Conservation (phyloP, 164 flowering plant genomes). For the Stephania japonica region DNA sequence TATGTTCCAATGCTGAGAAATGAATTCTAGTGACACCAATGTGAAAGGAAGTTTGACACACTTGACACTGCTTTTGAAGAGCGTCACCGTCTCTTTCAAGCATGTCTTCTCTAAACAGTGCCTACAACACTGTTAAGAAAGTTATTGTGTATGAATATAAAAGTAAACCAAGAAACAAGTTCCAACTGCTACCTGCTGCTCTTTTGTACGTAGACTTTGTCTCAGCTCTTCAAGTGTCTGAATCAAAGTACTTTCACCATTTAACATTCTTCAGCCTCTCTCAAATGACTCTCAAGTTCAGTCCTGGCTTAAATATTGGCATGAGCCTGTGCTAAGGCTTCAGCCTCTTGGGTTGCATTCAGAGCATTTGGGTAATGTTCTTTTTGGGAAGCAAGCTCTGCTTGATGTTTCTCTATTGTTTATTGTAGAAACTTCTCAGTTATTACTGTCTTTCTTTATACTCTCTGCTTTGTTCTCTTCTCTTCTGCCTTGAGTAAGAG, state of each 20-base stretch:
- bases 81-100: slow-evolving; percentile 84
- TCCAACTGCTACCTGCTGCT: slow-evolving; percentile 71
- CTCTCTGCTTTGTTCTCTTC: slow-evolving; percentile 97
- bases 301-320: slow-evolving; percentile 88
- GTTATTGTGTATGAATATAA: not conserved
- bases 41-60: slow-evolving; percentile 21
- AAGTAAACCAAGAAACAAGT: not conserved
- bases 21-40: not conserved
- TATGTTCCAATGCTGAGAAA: slow-evolving; percentile 3
- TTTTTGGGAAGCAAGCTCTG: slow-evolving; percentile 79
- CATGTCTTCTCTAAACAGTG: slow-evolving; percentile 86
- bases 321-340: slow-evolving; percentile 87
- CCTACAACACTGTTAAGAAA: slow-evolving; percentile 40
- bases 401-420: slow-evolving; percentile 90
- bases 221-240: slow-evolving; percentile 91
- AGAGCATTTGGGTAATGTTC: slow-evolving; percentile 80
- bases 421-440: slow-evolving; percentile 93
- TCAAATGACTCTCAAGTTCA: slow-evolving; percentile 83
- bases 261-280: slow-evolving; percentile 77
- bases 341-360: slow-evolving; percentile 90
- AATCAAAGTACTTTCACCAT: slow-evolving; percentile 69
- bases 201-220: slow-evolving; percentile 74
- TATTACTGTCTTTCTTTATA: slow-evolving; percentile 78
- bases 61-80: slow-evolving; percentile 94
- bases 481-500: slow-evolving; percentile 61